Evolutionary conservation across 2,329 filamentous ascomycete species (phyloP).

Genomic region (Paraphaeosphaeria minitans): DNA sequence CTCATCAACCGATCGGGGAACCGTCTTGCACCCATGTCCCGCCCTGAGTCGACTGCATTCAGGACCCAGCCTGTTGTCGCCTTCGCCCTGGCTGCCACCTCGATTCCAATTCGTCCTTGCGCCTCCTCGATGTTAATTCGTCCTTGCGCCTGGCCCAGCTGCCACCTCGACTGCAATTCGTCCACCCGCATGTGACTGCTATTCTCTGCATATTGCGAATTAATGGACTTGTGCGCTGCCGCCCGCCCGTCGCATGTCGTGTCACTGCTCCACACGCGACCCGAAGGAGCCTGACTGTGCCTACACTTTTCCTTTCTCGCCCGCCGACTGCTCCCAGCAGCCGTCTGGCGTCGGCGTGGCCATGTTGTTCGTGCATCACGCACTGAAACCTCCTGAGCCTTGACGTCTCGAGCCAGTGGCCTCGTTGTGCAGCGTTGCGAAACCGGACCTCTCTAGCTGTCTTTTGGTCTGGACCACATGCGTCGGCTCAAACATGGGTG

Average conservation of each 20-base stretch:
- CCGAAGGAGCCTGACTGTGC: background rate
- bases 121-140: too few relatives aligned
- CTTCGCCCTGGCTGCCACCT: background rate
- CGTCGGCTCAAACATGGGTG: background rate
- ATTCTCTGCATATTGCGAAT: constrained; percentile 7
- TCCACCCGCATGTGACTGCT: constrained; percentile 2
- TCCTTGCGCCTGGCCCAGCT: constrained; percentile 3
- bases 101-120: constrained; percentile 5
- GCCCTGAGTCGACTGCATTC: background rate
- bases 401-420: background rate
- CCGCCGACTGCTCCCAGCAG: background rate
- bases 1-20: constrained; percentile 7
- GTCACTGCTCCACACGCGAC: constrained; percentile 6
- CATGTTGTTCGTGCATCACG: background rate
- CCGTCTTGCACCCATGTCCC: too few relatives aligned
- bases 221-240: constrained; percentile 4
- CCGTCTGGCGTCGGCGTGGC: background rate
- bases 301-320: constrained; percentile 1
- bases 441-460: background rate
- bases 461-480: background rate
- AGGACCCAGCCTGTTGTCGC: background rate
- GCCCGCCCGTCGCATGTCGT: constrained; percentile 1
- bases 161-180: too few relatives aligned
- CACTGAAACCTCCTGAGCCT: background rate
- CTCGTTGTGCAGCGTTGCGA: constrained; percentile 4